Percentiles rank a stretch among this genome's conserved stretches.
These are phyloP conservation scores for Podaxis mareebaensis DNA, from an alignment of 768 basidiomycete genomes.

Conservation along the genomic window DNA sequence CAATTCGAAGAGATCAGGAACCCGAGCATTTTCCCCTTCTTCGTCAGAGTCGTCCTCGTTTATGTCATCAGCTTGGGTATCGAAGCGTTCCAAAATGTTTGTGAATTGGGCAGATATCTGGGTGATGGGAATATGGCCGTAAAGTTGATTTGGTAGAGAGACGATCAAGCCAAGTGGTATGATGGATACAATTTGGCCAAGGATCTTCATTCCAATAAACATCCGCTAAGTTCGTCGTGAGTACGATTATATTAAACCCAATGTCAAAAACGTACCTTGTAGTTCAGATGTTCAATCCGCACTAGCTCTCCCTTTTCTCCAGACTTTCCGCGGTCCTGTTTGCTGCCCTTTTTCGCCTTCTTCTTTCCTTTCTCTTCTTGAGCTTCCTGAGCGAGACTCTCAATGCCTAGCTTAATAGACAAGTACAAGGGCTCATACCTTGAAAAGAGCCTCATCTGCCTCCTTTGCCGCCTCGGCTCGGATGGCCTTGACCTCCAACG, in stretches of 20 bases:
- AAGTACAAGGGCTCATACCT: slow-evolving; percentile 40
- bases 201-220: slow-evolving; percentile 78
- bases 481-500: slow-evolving; percentile 84
- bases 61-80: slow-evolving; percentile 48
- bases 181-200: slow-evolving; percentile 85
- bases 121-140: slow-evolving; percentile 93
- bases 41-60: slow-evolving; percentile 50
- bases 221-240: slow-evolving; percentile 57
- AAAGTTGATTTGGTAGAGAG: slow-evolving; percentile 94
- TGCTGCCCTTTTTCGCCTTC: slow-evolving; percentile 50
- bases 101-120: slow-evolving; percentile 85
- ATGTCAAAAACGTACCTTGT: slow-evolving; percentile 60
- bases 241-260: neutral
- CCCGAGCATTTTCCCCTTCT: slow-evolving; percentile 39
- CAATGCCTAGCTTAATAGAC: neutral
- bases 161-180: slow-evolving; percentile 88
- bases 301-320: slow-evolving; percentile 51
- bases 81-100: slow-evolving; percentile 61
- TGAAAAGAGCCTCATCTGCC: slow-evolving; percentile 78
- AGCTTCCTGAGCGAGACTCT: slow-evolving; percentile 11
- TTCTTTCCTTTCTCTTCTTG: slow-evolving; percentile 43
- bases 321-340: slow-evolving; percentile 38
- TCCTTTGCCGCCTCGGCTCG: slow-evolving; percentile 84
- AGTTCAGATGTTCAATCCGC: slow-evolving; percentile 90
- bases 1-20: slow-evolving; percentile 74